Percentiles rank a stretch among this genome's conserved stretches.
phyloP scores from a whole-genome alignment of 2,329 filamentous ascomycete species.

The Achaetomium macrosporum region DNA sequence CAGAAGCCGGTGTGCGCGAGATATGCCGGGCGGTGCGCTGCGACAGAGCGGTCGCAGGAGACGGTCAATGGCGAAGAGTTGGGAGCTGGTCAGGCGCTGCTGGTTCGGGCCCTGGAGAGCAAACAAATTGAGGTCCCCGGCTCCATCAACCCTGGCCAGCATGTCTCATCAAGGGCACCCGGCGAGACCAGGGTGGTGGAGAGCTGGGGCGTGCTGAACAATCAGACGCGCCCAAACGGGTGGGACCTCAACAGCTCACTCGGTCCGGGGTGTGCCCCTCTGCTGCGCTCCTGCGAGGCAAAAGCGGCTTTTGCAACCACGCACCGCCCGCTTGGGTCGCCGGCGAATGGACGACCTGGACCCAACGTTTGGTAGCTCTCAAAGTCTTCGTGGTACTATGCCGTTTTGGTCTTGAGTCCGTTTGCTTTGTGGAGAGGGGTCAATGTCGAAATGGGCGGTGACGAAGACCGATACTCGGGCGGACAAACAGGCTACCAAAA shows the following conservation, averaged over 20 bases:
- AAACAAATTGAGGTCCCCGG: slow-evolving; percentile 18
- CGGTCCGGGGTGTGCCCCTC: slow-evolving; percentile 15
- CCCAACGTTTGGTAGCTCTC: background rate
- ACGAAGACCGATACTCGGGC: no score
- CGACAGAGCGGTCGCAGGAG: slow-evolving; percentile 14
- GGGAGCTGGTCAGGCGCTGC: slow-evolving; percentile 16
- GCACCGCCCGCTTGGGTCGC: slow-evolving; percentile 1
- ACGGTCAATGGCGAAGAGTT: slow-evolving; percentile 16
- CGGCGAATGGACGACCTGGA: slow-evolving; percentile 11
- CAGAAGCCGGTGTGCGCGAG: slow-evolving; percentile 9
- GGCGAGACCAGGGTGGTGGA: slow-evolving; percentile 22
- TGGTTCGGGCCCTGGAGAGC: slow-evolving; percentile 16
- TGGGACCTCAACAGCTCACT: slow-evolving; percentile 15
- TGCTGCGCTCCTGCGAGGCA: slow-evolving; percentile 6
- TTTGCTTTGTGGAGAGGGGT: no score
- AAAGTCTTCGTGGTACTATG: no score
- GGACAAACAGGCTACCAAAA: no score
- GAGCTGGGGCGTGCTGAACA: slow-evolving; percentile 16
- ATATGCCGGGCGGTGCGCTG: slow-evolving; percentile 7
- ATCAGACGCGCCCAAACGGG: slow-evolving; percentile 20
- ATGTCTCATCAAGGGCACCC: slow-evolving; percentile 19
- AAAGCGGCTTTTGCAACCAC: slow-evolving; percentile 8
- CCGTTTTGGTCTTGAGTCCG: no score
- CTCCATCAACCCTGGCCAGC: slow-evolving; percentile 17
- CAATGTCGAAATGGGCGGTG: no score